These are phyloP conservation scores for Chloranthus sessilifolius DNA, from an alignment of 164 flowering plant genomes.

Conservation along the genomic window DNA sequence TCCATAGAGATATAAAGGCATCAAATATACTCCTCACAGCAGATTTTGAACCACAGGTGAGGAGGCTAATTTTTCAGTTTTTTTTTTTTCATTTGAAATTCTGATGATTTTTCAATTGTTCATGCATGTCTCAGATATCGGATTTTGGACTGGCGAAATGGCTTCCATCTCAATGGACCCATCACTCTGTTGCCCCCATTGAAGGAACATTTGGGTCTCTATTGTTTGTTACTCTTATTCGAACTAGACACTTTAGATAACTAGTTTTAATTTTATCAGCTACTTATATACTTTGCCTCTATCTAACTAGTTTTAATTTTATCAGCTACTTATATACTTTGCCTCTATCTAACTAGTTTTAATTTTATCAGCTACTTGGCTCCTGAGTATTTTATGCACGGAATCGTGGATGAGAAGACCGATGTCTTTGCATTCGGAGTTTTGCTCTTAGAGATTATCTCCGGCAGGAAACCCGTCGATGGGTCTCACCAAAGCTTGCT, in stretches of 20 bases:
- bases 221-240: too few species aligned
- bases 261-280: too few species aligned
- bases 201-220: slow-evolving; percentile 98
- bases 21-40: slow-evolving; percentile 67
- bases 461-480: slow-evolving; percentile 81
- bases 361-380: slow-evolving; percentile 62
- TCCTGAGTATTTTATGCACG: slow-evolving; percentile 93
- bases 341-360: too few species aligned
- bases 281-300: too few species aligned
- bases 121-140: slow-evolving; percentile 46
- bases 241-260: too few species aligned
- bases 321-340: too few species aligned
- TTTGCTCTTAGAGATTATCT: slow-evolving; percentile 67
- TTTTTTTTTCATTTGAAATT: background rate
- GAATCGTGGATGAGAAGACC: slow-evolving; percentile 96
- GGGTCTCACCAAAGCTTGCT: slow-evolving; percentile 79
- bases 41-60: slow-evolving; percentile 89
- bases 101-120: background rate
- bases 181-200: slow-evolving; percentile 82
- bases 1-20: slow-evolving; percentile 88
- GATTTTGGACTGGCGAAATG: slow-evolving; percentile 97
- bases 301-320: too few species aligned
- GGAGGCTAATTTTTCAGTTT: background rate
- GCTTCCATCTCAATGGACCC: slow-evolving; percentile 95
- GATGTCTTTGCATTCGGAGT: slow-evolving; percentile 97